Conservation (phyloP, 1,284 basidiomycete genomes). For the Pulveroboletus ridleyi region DNA sequence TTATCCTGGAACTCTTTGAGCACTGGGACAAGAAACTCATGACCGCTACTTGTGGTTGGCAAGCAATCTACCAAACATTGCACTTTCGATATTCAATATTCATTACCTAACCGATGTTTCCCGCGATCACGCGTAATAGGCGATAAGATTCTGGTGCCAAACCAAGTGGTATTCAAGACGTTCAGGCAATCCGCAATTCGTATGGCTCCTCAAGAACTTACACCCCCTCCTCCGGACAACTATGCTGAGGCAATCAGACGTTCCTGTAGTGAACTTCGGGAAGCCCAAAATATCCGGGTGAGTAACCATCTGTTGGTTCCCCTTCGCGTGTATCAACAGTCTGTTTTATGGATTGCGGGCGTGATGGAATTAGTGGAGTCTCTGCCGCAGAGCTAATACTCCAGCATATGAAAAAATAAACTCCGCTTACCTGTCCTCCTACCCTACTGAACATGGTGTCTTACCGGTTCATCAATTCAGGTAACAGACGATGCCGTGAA, state of each 20-base stretch:
- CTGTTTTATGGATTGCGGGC: constrained; percentile 3
- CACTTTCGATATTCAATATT: too few species aligned
- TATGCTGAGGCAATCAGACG: constrained; percentile 58
- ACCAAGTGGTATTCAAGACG: constrained; percentile 6
- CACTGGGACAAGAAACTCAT: constrained; percentile 27
- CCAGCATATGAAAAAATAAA: constrained; percentile 9
- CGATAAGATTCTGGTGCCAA: constrained; percentile 20
- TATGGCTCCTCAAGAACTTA: constrained; percentile 25
- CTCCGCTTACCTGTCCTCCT: neutral
- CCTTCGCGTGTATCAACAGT: constrained; percentile 11
- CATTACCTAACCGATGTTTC: neutral
- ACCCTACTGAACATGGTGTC: constrained; percentile 3
- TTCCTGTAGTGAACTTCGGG: constrained; percentile 53
- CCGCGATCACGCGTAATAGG: constrained; percentile 33
- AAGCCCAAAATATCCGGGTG: constrained; percentile 50
- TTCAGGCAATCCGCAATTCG: neutral
- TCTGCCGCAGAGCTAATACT: neutral
- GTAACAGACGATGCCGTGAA: constrained; percentile 61
- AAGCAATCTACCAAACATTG: too few species aligned
- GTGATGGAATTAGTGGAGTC: constrained; percentile 2
- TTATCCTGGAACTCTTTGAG: constrained; percentile 17
- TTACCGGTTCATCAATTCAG: constrained; percentile 44
- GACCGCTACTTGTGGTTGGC: neutral
- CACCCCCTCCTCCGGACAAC: constrained; percentile 47
- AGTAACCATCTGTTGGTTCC: constrained; percentile 24